phyloP scores from a whole-genome alignment of 2,329 filamentous ascomycete species.

The Bertia moriformis region DNA sequence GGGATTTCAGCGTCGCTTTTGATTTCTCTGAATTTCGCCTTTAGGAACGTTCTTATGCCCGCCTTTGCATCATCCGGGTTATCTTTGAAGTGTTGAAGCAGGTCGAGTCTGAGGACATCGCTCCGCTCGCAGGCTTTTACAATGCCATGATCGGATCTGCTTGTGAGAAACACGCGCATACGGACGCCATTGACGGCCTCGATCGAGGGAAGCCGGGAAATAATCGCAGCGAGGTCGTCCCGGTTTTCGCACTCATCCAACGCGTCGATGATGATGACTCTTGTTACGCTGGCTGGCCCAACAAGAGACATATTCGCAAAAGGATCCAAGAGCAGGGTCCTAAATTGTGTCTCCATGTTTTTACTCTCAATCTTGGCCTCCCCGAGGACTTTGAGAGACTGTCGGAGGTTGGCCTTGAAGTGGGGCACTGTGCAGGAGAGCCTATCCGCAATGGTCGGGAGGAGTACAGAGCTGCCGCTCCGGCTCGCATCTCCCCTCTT shows the following conservation, averaged over 20 bases:
- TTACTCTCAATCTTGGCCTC: neutral
- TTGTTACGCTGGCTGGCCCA: neutral
- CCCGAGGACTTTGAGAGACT: neutral
- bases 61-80: neutral
- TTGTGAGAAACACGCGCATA: neutral
- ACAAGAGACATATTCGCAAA: neutral
- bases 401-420: constrained; percentile 1
- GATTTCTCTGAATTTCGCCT: neutral
- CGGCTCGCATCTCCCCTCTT: constrained; percentile 4
- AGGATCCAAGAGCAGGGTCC: neutral
- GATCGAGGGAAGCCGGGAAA: neutral
- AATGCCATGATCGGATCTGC: no score
- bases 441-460: constrained; percentile 3
- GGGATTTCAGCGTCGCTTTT: neutral
- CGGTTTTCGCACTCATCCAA: constrained; percentile 1
- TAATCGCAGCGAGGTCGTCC: neutral
- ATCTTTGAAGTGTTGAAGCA: no score
- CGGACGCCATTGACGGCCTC: neutral
- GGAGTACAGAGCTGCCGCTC: constrained; percentile 2
- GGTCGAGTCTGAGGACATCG: no score
- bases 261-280: neutral
- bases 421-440: neutral
- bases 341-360: neutral
- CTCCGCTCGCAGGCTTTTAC: no score
- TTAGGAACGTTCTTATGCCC: neutral